Evolutionary conservation across 1,284 basidiomycete species (phyloP), one percentile per base, ranked within the genome.

Genomic region (Entoloma clypeatum): DNA sequence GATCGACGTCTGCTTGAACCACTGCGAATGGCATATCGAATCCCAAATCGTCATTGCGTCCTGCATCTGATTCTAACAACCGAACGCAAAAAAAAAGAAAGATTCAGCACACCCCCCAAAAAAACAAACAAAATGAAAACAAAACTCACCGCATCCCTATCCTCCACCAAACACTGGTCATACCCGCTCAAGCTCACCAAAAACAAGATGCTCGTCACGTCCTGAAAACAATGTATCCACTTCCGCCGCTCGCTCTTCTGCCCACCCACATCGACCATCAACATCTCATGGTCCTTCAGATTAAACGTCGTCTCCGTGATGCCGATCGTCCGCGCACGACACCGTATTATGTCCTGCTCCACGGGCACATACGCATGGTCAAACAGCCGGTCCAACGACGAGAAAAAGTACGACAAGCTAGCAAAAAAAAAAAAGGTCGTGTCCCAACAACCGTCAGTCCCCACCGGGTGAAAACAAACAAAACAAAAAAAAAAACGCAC

Each of bases 41-140:
- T 94, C 92, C 81, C 92, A 96, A 34, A 96, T 90, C 36, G 91
- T 90, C 76, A 96, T 83, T 1, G 92, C 89, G 56, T 95, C 93
- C 67, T 92, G 86, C 92, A 96, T 95, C 83, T 88, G 91, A 63
- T 91, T 93, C 86, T 91, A 53, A 8, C 46, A 21, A 25, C n/a
- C 25, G 41, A n/a, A n/a, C n/a, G n/a, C n/a, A n/a, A n/a, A n/a
- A 39, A 29, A 19, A 35, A 24, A 35, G 26, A 33, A 31, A 28
- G 26, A 17, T 18, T 13, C 7, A 18, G 14, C 14, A 6, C 3
- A 21, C n/a, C n/a, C n/a, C n/a, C n/a, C n/a, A n/a, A n/a, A n/a
- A n/a, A n/a, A n/a, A n/a, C n/a, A n/a, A n/a, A n/a, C n/a, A 14
- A 30, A n/a, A n/a, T 16, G 22, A 18, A 49, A 13, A 11, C 22